A percentile compares a stretch with the other conserved stretches of the same genome.
phyloP scores from a whole-genome alignment of 805 yeast species.

The Kodamaea leandrae region DNA sequence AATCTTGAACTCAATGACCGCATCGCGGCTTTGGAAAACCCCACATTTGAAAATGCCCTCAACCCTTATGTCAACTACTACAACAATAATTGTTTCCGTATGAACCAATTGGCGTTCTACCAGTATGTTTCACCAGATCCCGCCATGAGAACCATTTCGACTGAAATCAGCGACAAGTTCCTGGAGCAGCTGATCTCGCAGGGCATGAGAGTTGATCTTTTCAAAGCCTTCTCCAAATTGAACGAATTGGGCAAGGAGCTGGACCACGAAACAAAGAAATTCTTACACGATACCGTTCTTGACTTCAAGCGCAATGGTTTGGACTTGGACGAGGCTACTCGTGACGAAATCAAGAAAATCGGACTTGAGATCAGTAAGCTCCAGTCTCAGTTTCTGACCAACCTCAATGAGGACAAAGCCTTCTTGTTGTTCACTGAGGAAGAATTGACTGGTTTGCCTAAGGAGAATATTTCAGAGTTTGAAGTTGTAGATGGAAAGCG shows the following conservation, averaged over 20 bases:
- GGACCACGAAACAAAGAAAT: slow-evolving; percentile 56
- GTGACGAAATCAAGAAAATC: slow-evolving; percentile 56
- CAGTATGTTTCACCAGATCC: slow-evolving; percentile 68
- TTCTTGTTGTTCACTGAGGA: slow-evolving; percentile 56
- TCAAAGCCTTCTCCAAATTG: slow-evolving; percentile 53
- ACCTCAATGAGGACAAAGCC: slow-evolving; percentile 70
- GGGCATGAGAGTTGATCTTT: slow-evolving; percentile 63
- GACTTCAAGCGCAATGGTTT: slow-evolving; percentile 69
- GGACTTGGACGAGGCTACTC: slow-evolving; percentile 51
- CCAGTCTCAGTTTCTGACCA: slow-evolving; percentile 57
- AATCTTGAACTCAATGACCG: slow-evolving; percentile 49
- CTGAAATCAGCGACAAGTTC: slow-evolving; percentile 56
- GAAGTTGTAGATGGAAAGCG: slow-evolving; percentile 44
- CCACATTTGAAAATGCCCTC: slow-evolving; percentile 57
- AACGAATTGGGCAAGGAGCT: slow-evolving; percentile 23
- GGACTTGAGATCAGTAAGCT: slow-evolving; percentile 59
- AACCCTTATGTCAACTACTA: slow-evolving; percentile 51
- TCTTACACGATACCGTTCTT: slow-evolving; percentile 53
- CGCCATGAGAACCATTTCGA: slow-evolving; percentile 69
- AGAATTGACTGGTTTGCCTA: slow-evolving; percentile 74
- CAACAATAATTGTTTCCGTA: slow-evolving; percentile 45
- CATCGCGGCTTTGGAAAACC: slow-evolving; percentile 47
- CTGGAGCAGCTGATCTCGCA: slow-evolving; percentile 62
- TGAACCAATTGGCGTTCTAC: slow-evolving; percentile 60
- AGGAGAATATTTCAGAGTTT: slow-evolving; percentile 56